These are phyloP conservation scores for Sphaceloma murrayae DNA, from an alignment of 2,329 filamentous ascomycete genomes.

Conservation along the genomic window DNA sequence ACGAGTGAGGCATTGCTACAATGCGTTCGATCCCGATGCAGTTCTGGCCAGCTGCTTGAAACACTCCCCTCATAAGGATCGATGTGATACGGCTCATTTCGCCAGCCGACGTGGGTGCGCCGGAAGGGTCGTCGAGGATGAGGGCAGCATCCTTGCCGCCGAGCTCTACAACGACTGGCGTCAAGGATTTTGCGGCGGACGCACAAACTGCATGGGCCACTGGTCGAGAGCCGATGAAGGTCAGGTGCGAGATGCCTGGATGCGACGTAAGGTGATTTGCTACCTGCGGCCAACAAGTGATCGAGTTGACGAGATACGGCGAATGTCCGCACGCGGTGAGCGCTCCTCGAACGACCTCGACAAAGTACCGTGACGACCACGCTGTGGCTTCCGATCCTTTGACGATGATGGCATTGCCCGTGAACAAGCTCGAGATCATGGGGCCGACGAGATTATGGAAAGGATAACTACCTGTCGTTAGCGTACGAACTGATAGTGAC, in stretches of 20 bases:
- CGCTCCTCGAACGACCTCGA: conserved; percentile 66
- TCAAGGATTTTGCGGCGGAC: conserved; percentile 77
- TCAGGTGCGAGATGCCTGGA: conserved; percentile 73
- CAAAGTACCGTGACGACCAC: conserved; percentile 81
- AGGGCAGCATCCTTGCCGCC: conserved; percentile 93
- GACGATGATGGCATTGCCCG: conserved; percentile 83
- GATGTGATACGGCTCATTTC: conserved; percentile 63
- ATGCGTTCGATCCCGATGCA: conserved; percentile 96
- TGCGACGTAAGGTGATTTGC: conserved; percentile 79
- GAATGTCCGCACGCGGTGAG: conserved; percentile 75
- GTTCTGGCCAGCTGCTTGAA: conserved; percentile 93
- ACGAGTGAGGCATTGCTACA: conserved; percentile 67
- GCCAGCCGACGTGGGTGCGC: conserved; percentile 36
- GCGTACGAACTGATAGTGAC: neutral
- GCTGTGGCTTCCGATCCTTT: conserved; percentile 94
- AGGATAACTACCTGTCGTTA: conserved; percentile 21
- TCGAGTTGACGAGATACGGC: conserved; percentile 68
- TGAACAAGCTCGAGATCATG: conserved; percentile 80
- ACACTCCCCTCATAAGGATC: conserved; percentile 81
- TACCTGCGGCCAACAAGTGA: conserved; percentile 79
- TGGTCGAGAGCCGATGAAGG: conserved; percentile 84
- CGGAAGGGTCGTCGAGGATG: conserved; percentile 65
- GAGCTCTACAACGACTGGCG: conserved; percentile 78
- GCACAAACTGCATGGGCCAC: conserved; percentile 83
- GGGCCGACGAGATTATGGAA: conserved; percentile 94